Evolutionary conservation across 768 basidiomycete genomes (phyloP), one percentile per base, ranked within the genome.

Genomic region (Russula lepida): DNA sequence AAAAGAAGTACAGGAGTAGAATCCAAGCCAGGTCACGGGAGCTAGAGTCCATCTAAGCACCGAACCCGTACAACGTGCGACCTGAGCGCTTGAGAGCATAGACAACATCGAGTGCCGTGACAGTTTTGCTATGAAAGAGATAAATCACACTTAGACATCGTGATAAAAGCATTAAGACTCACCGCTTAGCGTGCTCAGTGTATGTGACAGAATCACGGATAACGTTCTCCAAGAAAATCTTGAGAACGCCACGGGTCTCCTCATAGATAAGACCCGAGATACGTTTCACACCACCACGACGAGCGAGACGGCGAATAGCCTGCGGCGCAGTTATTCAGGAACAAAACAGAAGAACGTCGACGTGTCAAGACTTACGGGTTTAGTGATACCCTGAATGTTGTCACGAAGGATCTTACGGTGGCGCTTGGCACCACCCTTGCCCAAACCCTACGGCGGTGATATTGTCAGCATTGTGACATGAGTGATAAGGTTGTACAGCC

Each of bases 261-360:
- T 95, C 92, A 76, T 95, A 94, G 79, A 95, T 93, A 66, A 93
- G 84, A 74, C 92, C 83, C 49, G 87, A 89, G 70, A 92, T 91
- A 89, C 90, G 86, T 83, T 97, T 95, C 72, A 95, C 93, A 88
- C 95, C 94, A 69, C 94, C 92, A 82, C 93, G 89, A 74, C 90
- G 90, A 57, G 93, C 93, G 63, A 98, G 89, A 83, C 94, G 92
- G 81, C 88, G 89, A 76, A 95, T 85, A 71, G 88, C 92, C 90
- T 85, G 71, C 69, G 67, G 69, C 73, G 63, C 73, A 66, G 56
- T 2, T 21, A 30, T 46, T 73, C 69, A 48, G 48, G 51, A 44
- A 37, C 35, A 6, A 37, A 66, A 58, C 25, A 1, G 43, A 32
- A 49, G 32, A 73, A 41, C 7, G 37, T 25, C 17, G 35, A 33